phyloP scores from a whole-genome alignment of 2,329 filamentous ascomycete genomes.

The Cytospora mali region DNA sequence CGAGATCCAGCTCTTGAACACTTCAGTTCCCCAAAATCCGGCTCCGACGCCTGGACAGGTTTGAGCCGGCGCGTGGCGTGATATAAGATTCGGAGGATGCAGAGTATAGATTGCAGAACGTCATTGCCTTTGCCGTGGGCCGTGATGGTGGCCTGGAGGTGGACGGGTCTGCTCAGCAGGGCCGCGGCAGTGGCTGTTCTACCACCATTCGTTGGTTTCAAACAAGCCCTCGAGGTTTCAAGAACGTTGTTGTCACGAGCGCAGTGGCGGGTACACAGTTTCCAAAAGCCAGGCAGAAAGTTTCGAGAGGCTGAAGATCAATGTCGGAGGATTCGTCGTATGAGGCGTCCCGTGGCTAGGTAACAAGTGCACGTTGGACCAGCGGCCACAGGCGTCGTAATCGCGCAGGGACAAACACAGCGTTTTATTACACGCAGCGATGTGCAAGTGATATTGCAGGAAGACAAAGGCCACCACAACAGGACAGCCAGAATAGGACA shows the following conservation, averaged over 20 bases:
- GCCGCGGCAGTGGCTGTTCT: constrained; percentile 18
- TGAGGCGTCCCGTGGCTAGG: constrained; percentile 18
- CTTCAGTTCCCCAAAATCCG: constrained; percentile 1
- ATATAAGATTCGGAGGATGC: constrained; percentile 17
- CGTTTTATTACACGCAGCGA: constrained; percentile 9
- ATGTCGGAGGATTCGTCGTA: constrained; percentile 17
- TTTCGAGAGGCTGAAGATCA: constrained; percentile 22
- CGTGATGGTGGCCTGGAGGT: constrained; percentile 12
- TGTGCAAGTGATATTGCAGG: constrained; percentile 7
- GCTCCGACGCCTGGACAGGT: constrained; percentile 14
- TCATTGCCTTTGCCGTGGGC: constrained; percentile 12
- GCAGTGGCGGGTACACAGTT: constrained; percentile 20
- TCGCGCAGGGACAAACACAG: constrained; percentile 19
- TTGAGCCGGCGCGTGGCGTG: constrained; percentile 7
- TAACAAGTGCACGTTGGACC: constrained; percentile 18
- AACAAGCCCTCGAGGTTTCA: constrained; percentile 27
- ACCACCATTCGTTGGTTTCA: constrained; percentile 16
- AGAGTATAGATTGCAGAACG: constrained; percentile 11
- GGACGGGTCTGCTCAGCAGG: constrained; percentile 18
- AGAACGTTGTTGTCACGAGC: constrained; percentile 17
- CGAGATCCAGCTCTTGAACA: constrained; percentile 9
- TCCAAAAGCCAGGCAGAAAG: constrained; percentile 16
- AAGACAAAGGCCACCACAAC: constrained; percentile 11
- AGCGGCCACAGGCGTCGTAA: constrained; percentile 13
- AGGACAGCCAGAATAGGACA: constrained; percentile 18